phyloP scores from a whole-genome alignment of 148 eudicot genomes.

The Beta vulgaris region DNA sequence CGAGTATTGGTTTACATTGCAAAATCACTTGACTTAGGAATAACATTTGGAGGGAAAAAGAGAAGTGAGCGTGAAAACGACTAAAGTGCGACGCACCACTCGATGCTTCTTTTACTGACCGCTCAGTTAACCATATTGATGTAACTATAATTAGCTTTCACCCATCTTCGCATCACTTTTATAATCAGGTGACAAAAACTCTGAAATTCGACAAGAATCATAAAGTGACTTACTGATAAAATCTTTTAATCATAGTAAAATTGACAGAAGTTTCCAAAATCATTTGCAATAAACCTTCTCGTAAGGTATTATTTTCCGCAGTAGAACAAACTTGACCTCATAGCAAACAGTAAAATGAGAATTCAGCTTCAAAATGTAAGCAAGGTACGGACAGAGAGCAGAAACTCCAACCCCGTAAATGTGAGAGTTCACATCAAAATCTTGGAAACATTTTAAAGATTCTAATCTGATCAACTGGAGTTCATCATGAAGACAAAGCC shows the following conservation, averaged over 20 bases:
- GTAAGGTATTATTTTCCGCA: constrained; percentile 12
- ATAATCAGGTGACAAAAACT: too few species aligned
- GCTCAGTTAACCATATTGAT: too few species aligned
- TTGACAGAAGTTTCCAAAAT: background rate
- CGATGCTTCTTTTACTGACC: too few species aligned
- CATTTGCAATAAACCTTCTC: background rate
- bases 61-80: too few species aligned
- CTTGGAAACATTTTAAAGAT: constrained; percentile 11
- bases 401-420: constrained; percentile 26
- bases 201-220: too few species aligned
- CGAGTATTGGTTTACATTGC: too few species aligned
- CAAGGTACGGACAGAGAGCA: constrained; percentile 11
- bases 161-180: too few species aligned
- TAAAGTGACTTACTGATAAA: too few species aligned
- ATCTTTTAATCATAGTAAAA: background rate
- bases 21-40: too few species aligned
- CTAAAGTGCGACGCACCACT: too few species aligned
- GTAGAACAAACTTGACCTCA: constrained; percentile 13
- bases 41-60: too few species aligned
- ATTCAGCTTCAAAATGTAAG: constrained; percentile 20
- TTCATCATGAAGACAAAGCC: constrained; percentile 32
- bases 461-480: constrained; percentile 8
- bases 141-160: too few species aligned
- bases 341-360: constrained; percentile 14
- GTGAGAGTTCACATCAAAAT: constrained; percentile 22